Evolutionary conservation across 805 yeast genomes (phyloP).

Genomic region (Saccharomycopsis schoenii): DNA sequence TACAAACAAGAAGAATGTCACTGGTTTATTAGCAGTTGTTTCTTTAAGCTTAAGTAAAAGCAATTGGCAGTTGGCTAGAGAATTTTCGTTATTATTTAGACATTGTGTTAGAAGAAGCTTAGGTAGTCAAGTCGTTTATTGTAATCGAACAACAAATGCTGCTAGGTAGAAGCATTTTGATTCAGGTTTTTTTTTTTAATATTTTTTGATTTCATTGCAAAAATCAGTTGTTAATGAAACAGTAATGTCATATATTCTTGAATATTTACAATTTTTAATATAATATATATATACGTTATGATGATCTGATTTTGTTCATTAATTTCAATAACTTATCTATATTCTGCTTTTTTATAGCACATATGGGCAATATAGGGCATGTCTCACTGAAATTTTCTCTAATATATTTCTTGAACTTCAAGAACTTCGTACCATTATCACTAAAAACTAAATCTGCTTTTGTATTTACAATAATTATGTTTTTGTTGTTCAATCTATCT

Average conservation of each 20-base stretch:
- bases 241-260: neutral
- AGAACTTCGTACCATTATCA: constrained; percentile 37
- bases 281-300: neutral
- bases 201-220: neutral
- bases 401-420: constrained; percentile 36
- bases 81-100: constrained; percentile 40
- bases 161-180: neutral
- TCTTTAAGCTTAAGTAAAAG: constrained; percentile 31
- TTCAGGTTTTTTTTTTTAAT: neutral
- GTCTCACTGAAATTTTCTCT: constrained; percentile 22
- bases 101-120: constrained; percentile 47
- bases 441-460: constrained; percentile 69
- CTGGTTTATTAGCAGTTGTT: constrained; percentile 44
- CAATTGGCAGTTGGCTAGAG: constrained; percentile 50
- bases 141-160: neutral
- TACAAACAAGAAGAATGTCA: constrained; percentile 33
- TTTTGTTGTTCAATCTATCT: constrained; percentile 48
- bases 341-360: constrained; percentile 68
- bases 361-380: constrained; percentile 77
- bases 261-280: neutral
- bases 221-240: neutral
- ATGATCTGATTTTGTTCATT: neutral
- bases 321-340: constrained; percentile 33
- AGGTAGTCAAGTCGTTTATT: constrained; percentile 26
- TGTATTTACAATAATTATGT: constrained; percentile 75